phyloP scores from a whole-genome alignment of 495 filamentous ascomycete genomes.

The Lasiosphaeris hirsuta region DNA sequence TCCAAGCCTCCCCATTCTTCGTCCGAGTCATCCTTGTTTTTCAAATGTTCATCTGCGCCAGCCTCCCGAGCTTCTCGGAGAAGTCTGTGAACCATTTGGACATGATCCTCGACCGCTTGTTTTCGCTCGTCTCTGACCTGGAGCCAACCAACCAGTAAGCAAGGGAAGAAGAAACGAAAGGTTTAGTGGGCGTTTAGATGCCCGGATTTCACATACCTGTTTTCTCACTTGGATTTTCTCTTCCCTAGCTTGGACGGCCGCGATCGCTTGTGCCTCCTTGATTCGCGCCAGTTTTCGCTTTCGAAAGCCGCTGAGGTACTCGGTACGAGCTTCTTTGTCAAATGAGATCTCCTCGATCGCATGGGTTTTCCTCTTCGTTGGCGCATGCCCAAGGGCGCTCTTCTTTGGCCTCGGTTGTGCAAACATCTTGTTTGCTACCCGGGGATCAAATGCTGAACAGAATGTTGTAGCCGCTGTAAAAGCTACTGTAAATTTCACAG shows the following conservation, averaged over 20 bases:
- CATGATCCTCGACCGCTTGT: constrained; percentile 72
- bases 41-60: constrained; percentile 30
- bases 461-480: constrained; percentile 19
- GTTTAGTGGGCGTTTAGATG: neutral
- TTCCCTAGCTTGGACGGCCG: constrained; percentile 66
- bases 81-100: constrained; percentile 65
- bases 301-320: constrained; percentile 93
- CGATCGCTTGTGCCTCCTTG: constrained; percentile 77
- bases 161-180: neutral
- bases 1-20: constrained; percentile 63
- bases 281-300: constrained; percentile 84
- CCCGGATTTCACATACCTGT: constrained; percentile 52
- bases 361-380: constrained; percentile 63
- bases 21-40: constrained; percentile 32
- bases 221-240: constrained; percentile 69
- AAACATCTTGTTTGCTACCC: constrained; percentile 40
- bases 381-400: constrained; percentile 42
- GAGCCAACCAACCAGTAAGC: neutral
- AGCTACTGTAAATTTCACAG: constrained; percentile 27
- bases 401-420: constrained; percentile 49
- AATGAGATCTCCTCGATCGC: constrained; percentile 78
- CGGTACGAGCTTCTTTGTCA: constrained; percentile 68
- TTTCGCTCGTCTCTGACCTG: constrained; percentile 79
- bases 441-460: constrained; percentile 20
- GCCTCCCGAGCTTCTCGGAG: constrained; percentile 54